Evolutionary conservation across 768 basidiomycete genomes (phyloP), one percentile per base, ranked within the genome.

Genomic region (Tulasnella sp.): DNA sequence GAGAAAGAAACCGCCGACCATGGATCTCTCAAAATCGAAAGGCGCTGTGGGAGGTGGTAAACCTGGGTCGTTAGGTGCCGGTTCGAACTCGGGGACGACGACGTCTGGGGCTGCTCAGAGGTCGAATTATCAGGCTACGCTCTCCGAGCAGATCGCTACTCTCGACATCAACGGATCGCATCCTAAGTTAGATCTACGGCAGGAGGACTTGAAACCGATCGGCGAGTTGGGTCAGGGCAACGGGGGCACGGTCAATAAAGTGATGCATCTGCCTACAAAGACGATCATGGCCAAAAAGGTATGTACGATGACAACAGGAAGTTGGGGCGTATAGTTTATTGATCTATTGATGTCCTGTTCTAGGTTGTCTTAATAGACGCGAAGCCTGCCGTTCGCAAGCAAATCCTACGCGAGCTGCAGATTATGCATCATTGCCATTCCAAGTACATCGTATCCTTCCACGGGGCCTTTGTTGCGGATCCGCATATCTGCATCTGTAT

Each of bases 401-500:
- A 99, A 74, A 98, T 99, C 67, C 77, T 98, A 38, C 85, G 96
- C 53, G 96, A 99, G 70, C 76, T 99, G 65, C 95, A 97, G 67
- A 98, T 99, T 76, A 95, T 98, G 95, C 91, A 97, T 71, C 88
- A 96, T 72, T 98, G 95, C 73, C 78, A 86, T 65, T 94, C 90
- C 5, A 81, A 80, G 56, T 89, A 92, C 71, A 99, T 99, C 70
- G 88, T 99, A 67, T 93, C 89, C 0, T 99, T 97, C 76, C 94
- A 86, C 69, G 96, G 96, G 63, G 96, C 96, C 54, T 99, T 92
- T 74, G 77, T 98, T 30, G 84, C 88, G 2, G 96, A 99, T 72
- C 95, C 95, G 11, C 97, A 98, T 68, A 95, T 99, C 69, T 96
- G 96, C 72, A 95, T 97, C 54, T 98, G 93, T 74, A 97, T 99